Base-by-base conservation (phyloP, 148 eudicot species). In the Hydrangea macrophylla region DNA sequence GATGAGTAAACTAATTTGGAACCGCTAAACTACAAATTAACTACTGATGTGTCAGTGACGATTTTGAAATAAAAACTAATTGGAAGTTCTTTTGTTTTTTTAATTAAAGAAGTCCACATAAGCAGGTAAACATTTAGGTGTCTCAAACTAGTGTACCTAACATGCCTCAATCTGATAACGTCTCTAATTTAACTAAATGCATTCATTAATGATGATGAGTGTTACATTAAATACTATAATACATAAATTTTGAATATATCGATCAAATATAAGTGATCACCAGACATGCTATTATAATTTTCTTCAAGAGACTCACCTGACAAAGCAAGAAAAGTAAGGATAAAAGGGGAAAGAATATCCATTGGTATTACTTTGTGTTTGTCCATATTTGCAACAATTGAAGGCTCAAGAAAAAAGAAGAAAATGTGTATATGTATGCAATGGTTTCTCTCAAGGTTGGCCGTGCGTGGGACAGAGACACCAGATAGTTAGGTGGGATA, bases 271-370 rank as follows among this genome's bases (percentile, higher is more conserved):
- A n/a, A n/a, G n/a, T n/a, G n/a, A n/a, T n/a, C n/a, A n/a, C n/a
- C n/a, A n/a, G 17, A 42, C 48, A 42, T 42, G 48, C 9, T 3
- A 44, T 42, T 42, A 42, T 13, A 3, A 15, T 42, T 7, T 42
- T 6, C 48, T 6, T 4, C 2, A 15, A 9, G 48, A 48, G 8
- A 45, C 70, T 72, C 26, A 74, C 82, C 12, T 66, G 78, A 70
- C 65, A 74, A 70, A 55, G 42, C 59, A 61, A 62, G 28, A 33
- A 58, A 31, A 53, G 7, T 70, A 22, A 61, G 62, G 51, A 62
- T 26, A 39, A 68, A 50, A 61, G 70, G 22, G 20, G 68, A 28
- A 60, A 78, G 2, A 50, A 65, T 1, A 1, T 26, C 57, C 64
- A 51, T 33, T 7, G 37, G 33, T 22, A 5, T 39, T 26, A 44